phyloP scores from a whole-genome alignment of 441 rosid species.

The Biscutella laevigata region DNA sequence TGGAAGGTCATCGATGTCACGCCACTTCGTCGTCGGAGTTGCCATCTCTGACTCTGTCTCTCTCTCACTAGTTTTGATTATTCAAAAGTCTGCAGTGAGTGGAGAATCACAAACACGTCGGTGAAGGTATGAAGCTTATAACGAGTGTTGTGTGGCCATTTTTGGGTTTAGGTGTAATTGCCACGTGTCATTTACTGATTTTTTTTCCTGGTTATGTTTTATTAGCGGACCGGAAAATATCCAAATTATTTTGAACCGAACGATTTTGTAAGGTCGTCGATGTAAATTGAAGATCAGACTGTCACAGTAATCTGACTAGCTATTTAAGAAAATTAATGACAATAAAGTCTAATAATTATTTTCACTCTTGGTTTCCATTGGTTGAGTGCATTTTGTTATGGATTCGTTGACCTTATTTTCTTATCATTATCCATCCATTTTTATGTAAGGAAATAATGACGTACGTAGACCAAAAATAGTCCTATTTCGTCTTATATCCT shows the following conservation, averaged over 20 bases:
- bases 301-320: no score
- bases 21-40: slow-evolving; percentile 28
- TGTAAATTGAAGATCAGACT: not conserved
- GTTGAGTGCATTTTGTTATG: no score
- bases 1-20: slow-evolving; percentile 76
- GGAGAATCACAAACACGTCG: slow-evolving; percentile 12
- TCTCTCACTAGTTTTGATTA: not conserved
- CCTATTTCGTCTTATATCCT: no score
- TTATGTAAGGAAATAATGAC: no score
- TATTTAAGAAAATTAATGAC: no score
- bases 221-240: not conserved
- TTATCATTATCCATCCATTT: no score
- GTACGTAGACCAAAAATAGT: no score
- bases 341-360: no score
- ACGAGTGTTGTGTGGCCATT: not conserved
- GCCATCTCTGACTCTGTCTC: not conserved
- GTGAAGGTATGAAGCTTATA: not conserved
- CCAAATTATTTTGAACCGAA: slow-evolving; percentile 12
- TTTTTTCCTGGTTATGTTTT: slow-evolving; percentile 2
- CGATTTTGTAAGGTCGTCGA: slow-evolving; percentile 15
- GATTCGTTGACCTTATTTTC: no score
- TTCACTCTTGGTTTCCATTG: no score
- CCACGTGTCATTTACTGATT: slow-evolving; percentile 2
- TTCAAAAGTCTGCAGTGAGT: not conserved
- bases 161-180: slow-evolving; percentile 1